Conservation (phyloP, 129 eudicot species). For the Tagetes erecta region DNA sequence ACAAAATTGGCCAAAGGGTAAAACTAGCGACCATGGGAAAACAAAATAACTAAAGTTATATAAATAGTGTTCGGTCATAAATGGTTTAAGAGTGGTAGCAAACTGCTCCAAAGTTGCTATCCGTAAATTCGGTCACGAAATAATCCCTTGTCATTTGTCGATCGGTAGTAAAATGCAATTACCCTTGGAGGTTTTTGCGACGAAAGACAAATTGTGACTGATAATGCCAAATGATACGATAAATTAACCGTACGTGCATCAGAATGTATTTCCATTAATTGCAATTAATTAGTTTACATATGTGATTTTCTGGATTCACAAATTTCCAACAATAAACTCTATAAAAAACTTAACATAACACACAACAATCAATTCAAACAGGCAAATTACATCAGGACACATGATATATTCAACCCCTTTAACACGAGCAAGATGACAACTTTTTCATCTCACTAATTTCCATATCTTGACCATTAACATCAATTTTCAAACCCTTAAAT, state of each 20-base stretch:
- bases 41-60: no score
- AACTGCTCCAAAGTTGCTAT: no score
- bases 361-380: background rate
- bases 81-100: no score
- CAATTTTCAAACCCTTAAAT: slow-evolving; percentile 63
- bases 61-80: no score
- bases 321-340: background rate
- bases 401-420: background rate
- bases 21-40: no score
- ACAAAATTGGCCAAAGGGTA: no score
- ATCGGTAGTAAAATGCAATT: no score
- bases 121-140: no score
- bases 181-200: no score
- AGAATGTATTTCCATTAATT: background rate
- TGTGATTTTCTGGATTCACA: background rate
- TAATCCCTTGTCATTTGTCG: no score
- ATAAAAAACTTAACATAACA: slow-evolving; percentile 19
- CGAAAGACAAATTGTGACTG: no score
- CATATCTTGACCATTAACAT: slow-evolving; percentile 48
- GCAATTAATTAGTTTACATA: background rate
- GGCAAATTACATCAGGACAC: background rate
- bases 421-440: slow-evolving; percentile 65
- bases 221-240: background rate
- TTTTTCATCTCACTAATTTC: slow-evolving; percentile 86
- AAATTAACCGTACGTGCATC: background rate